Evolutionary conservation across 306 rosid genomes (phyloP), one percentile per base, ranked within the genome.

Genomic region (Corylus avellana): DNA sequence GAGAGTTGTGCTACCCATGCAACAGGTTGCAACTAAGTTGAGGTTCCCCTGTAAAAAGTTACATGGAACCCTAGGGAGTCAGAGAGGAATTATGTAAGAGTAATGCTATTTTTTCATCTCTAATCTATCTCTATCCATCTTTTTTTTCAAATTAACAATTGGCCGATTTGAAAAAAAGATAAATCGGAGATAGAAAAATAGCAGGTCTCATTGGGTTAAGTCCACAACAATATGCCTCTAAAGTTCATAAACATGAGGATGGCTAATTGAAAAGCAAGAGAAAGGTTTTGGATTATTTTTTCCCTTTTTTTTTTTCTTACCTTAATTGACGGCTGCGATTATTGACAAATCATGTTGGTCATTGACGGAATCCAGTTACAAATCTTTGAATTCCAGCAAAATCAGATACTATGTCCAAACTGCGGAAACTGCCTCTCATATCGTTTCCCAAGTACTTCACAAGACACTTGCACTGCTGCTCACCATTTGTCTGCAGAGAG

Each of bases 401-500:
- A 84, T 95, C 97, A 10, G 94, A 62, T 72, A 82, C 86, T 8
- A 91, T 79, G 39, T 87, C 89, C 80, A 89, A 69, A 78, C 82
- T 75, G 68, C 84, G 80, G 73, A 95, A 91, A 81, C 87, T 83
- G 74, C 79, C 86, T 79, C 82, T 81, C 62, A 54, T 84, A 51
- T 79, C 57, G 42, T 80, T 88, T 90, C 83, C 86, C 89, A 95
- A 80, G 86, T 89, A 88, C 69, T 90, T 84, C 25, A 84, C 88
- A 29, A 93, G 94, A 81, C 76, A 77, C 79, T 78, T 85, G 85
- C 97, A 90, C 75, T 93, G 99, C 84, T 77, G 72, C 87, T 95
- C 91, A 2, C 97, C 99, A 76, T 95, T 91, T 51, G 98, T 93
- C 99, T 95, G 89, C 80, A 69, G 14, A 75, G 35, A 79, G 66